Base-by-base conservation (phyloP, 2,329 filamentous ascomycete genomes). In the Microcera coccophila region DNA sequence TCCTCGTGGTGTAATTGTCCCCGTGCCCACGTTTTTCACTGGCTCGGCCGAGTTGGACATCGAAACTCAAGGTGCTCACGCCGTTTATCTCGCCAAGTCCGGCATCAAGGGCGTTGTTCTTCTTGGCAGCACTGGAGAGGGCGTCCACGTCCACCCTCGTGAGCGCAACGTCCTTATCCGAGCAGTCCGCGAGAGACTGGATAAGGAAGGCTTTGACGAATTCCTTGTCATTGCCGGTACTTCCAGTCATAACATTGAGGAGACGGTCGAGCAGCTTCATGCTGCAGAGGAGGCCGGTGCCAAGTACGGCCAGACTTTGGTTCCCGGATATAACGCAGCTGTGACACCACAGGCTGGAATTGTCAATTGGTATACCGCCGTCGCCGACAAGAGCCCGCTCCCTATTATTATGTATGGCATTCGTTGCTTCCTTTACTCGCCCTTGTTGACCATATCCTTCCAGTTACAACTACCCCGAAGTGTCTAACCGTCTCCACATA, bases 321-420 rank as follows among this genome's bases (percentile, higher is more conserved):
- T 78, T 32, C 81, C 81, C 0, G 80, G 80, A 1, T 85, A 85
- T 60, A 85, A 85, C 61, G 80, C 79, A 3, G 65, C 70, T 1
- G 74, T 73, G 2, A 77, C 72, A 19, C 75, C 66, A 34, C 79
- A 84, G 61, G 72, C 77, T 38, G 78, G 78, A 3, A 69, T 85
- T 16, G 67, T 72, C 46, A 71, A 75, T 55, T 85, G 81, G 80
- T 85, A 76, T 54, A 74, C 66, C 21, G 63, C 73, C 26, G 73
- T 84, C n/a, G 82, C 80, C 4, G 76, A 83, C 54, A 67, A 70
- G 53, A 79, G 75, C 47, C 73, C 72, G 2, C 68, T 85, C 18
- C 79, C 80, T 0, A 72, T 85, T 31, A 60, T 85, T 54, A 74
- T 84, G 74, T 81, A 54, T 62, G 72, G n/a, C 14, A 28, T 28